A percentile compares a stretch with the other conserved stretches of the same genome.
Evolutionary conservation across 371 early-diverging fungal species (phyloP).

Genomic region (Chytridiales sp.): DNA sequence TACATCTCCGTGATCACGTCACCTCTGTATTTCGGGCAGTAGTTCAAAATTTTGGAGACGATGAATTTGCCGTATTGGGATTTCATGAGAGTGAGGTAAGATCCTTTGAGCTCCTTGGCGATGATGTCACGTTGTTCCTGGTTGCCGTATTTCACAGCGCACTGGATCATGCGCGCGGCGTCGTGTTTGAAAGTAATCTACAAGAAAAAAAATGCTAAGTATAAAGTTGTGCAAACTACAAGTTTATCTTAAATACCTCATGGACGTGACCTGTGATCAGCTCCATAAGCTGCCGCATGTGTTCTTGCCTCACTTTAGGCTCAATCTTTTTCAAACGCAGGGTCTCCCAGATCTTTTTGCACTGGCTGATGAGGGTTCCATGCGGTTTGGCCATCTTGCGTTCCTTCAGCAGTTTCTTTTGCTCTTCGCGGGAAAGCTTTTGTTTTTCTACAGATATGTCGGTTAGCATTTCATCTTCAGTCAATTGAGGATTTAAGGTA

Average conservation of each 20-base stretch:
- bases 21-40: constrained; percentile 71
- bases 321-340: constrained; percentile 73
- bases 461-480: too few species aligned
- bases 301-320: constrained; percentile 58
- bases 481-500: too few species aligned
- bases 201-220: not conserved
- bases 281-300: constrained; percentile 78
- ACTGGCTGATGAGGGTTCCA: constrained; percentile 65
- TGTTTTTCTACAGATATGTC: constrained; percentile 20
- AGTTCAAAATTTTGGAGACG: constrained; percentile 80
- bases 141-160: constrained; percentile 85
- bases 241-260: constrained; percentile 56
- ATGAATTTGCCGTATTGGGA: constrained; percentile 89
- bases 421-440: constrained; percentile 40
- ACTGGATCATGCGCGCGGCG: constrained; percentile 89
- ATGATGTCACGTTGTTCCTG: constrained; percentile 74
- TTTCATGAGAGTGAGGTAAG: constrained; percentile 70
- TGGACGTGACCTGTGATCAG: constrained; percentile 79
- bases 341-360: constrained; percentile 86
- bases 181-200: constrained; percentile 93
- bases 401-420: constrained; percentile 62
- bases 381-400: constrained; percentile 71
- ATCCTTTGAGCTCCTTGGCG: constrained; percentile 77
- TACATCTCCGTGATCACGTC: constrained; percentile 78
- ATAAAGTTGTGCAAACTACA: not conserved